Base-by-base conservation (phyloP, 768 basidiomycete genomes). In the Tylopilus intermedius region DNA sequence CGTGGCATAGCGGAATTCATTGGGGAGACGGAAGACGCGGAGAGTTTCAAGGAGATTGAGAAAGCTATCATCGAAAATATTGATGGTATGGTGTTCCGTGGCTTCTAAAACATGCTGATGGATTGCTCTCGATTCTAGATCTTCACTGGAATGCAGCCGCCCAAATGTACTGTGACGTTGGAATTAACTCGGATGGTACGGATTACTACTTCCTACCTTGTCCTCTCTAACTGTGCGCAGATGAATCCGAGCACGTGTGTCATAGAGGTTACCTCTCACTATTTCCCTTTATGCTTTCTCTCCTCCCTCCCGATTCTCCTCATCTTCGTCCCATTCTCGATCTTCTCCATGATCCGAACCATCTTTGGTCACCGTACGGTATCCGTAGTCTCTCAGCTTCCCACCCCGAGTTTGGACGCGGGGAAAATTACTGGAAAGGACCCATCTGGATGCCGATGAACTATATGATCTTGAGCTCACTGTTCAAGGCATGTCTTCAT, bases 391-490 rank as follows among this genome's bases (percentile, higher is more conserved):
- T 98, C 49, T 92, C 89, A 7, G 83, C 79, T n/a, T 81, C 83
- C 18, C 92, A 97, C 64, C 82, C 87, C n/a, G 80, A 90, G 45
- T 97, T 93, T 61, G 94, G 94, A 13, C 73, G 81, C 60, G 95
- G 88, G 44, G 94, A 98, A 70, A 90, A 98, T 72, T 98, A 98
- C 69, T 98, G 94, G 94, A 87, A 86, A 62, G 94, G 95, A 1
- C 90, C 94, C 3, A 88, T 98, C 45, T 97, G 94, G 94, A 80
- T 96, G 35, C 94, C 92, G 68, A 94, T 98, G 88, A 97, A 98
- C 70, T 98, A 93, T 65, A 78, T 98, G 55, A 84, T 86, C 14
- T 74, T 98, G 47, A 77, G 81, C 26, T 81, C 92, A 11, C 71
- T 98, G 52, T 76, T 91, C 65, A 88, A 85, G 70, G 91, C 89